phyloP scores from a whole-genome alignment of 2,329 filamentous ascomycete species.

The Dactylellina drechsleri region DNA sequence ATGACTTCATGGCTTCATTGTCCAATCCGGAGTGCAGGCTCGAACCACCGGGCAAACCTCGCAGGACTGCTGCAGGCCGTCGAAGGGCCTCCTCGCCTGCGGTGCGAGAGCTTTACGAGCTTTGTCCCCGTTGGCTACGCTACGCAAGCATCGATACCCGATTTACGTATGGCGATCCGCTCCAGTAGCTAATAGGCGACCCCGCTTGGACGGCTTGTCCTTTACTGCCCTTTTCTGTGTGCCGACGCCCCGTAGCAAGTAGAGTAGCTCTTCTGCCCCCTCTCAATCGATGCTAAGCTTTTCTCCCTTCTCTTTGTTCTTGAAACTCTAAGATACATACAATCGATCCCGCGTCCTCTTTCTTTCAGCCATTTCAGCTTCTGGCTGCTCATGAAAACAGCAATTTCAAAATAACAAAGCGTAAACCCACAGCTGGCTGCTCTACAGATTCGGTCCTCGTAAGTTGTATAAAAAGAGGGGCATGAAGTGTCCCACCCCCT shows the following conservation, averaged over 20 bases:
- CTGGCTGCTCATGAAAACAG: conserved; percentile 1
- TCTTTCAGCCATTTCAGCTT: conserved; percentile 2
- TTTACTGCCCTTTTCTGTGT: not conserved
- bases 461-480: conserved; percentile 41
- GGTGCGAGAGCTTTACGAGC: not conserved
- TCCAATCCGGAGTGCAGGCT: conserved; percentile 21
- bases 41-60: conserved; percentile 16
- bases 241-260: conserved; percentile 13
- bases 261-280: conserved; percentile 10
- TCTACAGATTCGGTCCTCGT: not conserved
- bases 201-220: conserved; percentile 29
- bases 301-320: conserved; percentile 10
- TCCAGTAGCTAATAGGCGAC: conserved; percentile 43
- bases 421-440: conserved; percentile 10
- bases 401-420: conserved; percentile 8
- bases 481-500: conserved; percentile 12
- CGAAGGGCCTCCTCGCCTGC: no score
- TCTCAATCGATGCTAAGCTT: conserved; percentile 47
- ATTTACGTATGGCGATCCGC: conserved; percentile 49
- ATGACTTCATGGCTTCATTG: conserved; percentile 2
- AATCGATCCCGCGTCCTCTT: conserved; percentile 8
- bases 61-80: not conserved
- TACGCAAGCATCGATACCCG: conserved; percentile 48
- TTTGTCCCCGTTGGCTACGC: not conserved
- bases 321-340: conserved; percentile 7